These are phyloP conservation scores for Exserohilum rostratum DNA, from an alignment of 2,329 filamentous ascomycete species.

Conservation along the genomic window DNA sequence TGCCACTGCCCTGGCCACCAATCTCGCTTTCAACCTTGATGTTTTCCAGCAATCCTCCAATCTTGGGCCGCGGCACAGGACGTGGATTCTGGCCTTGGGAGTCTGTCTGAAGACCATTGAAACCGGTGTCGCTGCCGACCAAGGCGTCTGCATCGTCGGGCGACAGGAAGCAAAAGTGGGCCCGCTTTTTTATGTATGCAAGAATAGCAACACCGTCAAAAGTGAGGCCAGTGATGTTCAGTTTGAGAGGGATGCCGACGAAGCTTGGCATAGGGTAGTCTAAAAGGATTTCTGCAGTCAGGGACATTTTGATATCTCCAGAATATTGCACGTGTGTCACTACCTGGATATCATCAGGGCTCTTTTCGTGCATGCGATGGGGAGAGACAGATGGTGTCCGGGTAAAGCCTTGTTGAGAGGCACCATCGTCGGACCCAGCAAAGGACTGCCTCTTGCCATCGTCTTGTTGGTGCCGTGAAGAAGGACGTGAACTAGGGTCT, in stretches of 20 bases:
- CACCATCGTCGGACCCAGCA: slow-evolving; percentile 33
- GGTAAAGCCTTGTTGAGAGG: slow-evolving; percentile 37
- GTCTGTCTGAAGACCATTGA: slow-evolving; percentile 37
- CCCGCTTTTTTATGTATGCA: slow-evolving; percentile 84
- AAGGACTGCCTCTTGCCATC: slow-evolving; percentile 35
- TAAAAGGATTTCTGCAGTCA: slow-evolving; percentile 93
- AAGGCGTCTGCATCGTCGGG: slow-evolving; percentile 83
- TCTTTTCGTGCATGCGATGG: slow-evolving; percentile 70
- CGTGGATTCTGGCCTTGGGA: slow-evolving; percentile 33
- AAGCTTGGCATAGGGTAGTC: slow-evolving; percentile 99
- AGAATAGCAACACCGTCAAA: slow-evolving; percentile 95
- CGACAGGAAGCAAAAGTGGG: slow-evolving; percentile 93
- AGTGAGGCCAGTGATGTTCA: slow-evolving; percentile 92
- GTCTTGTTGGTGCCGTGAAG: slow-evolving; percentile 51
- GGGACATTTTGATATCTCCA: slow-evolving; percentile 82
- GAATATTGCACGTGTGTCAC: slow-evolving; percentile 89
- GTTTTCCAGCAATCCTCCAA: slow-evolving; percentile 84
- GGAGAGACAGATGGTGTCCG: slow-evolving; percentile 47
- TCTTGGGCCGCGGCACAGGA: slow-evolving; percentile 49
- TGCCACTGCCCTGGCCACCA: slow-evolving; percentile 85
- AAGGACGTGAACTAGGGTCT: slow-evolving; percentile 52
- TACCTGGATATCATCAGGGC: slow-evolving; percentile 87
- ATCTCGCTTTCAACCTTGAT: slow-evolving; percentile 98
- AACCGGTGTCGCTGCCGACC: slow-evolving; percentile 54
- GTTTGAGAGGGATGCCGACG: slow-evolving; percentile 89